These are phyloP conservation scores for Xanthoconium purpureum DNA, from an alignment of 768 basidiomycete species.

Conservation along the genomic window DNA sequence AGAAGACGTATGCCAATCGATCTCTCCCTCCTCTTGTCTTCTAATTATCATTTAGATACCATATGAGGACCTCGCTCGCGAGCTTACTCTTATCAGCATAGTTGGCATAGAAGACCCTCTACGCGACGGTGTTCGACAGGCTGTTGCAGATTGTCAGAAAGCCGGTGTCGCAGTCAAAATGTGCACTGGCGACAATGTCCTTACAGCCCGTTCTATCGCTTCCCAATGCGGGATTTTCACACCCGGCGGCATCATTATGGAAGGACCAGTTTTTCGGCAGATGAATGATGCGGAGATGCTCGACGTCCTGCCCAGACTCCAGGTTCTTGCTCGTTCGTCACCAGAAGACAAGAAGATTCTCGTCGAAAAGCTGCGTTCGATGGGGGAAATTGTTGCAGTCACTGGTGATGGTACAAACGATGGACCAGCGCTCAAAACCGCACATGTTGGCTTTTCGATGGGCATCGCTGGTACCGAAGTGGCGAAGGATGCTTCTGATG, in stretches of 20 bases:
- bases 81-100: constrained; percentile 85
- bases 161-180: constrained; percentile 96
- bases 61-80: constrained; percentile 63
- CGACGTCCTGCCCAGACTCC: constrained; percentile 85
- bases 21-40: not conserved
- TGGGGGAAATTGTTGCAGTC: constrained; percentile 91
- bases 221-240: constrained; percentile 95
- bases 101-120: constrained; percentile 97
- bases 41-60: constrained; percentile 46
- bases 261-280: constrained; percentile 89
- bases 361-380: constrained; percentile 79
- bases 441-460: constrained; percentile 97
- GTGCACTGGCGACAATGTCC: constrained; percentile 97
- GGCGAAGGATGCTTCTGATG: constrained; percentile 98
- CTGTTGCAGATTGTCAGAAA: constrained; percentile 80
- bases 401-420: constrained; percentile 99
- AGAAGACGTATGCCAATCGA: constrained; percentile 49
- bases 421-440: constrained; percentile 92
- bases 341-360: constrained; percentile 96
- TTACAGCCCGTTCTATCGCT: constrained; percentile 95
- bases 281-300: constrained; percentile 67
- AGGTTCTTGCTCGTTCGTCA: constrained; percentile 95
- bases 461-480: constrained; percentile 96
- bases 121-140: constrained; percentile 82
- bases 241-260: constrained; percentile 94